A percentile compares a stretch with the other conserved stretches of the same genome.
These are phyloP conservation scores for Globisporangium solare DNA, from an alignment of 352 stramenopile genomes.

Conservation along the genomic window DNA sequence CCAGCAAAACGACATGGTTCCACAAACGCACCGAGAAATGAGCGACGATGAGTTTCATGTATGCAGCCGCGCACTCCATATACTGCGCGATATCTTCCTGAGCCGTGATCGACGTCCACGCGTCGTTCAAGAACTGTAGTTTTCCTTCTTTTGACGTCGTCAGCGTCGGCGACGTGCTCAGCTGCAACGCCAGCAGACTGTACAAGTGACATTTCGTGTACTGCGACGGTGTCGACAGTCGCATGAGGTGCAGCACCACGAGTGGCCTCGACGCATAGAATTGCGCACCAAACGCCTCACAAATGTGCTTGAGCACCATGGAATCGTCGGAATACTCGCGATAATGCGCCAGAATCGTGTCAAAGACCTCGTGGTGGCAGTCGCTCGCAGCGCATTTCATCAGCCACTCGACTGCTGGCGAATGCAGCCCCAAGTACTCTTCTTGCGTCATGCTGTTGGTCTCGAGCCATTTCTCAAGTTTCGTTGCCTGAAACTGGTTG, in stretches of 20 bases:
- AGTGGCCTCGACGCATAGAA: slow-evolving; percentile 54
- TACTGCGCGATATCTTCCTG: slow-evolving; percentile 72
- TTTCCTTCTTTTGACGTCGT: slow-evolving; percentile 37
- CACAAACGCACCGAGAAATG: slow-evolving; percentile 59
- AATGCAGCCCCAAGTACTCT: slow-evolving; percentile 78
- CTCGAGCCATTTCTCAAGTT: slow-evolving; percentile 47
- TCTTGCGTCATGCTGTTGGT: slow-evolving; percentile 46
- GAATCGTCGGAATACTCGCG: slow-evolving; percentile 77
- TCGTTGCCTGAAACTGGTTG: slow-evolving; percentile 54
- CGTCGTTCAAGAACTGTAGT: slow-evolving; percentile 81
- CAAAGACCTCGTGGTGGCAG: slow-evolving; percentile 40
- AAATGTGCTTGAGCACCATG: slow-evolving; percentile 89
- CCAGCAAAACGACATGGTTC: neutral
- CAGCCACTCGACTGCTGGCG: slow-evolving; percentile 85
- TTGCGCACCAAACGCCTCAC: slow-evolving; percentile 59
- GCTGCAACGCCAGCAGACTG: slow-evolving; percentile 58
- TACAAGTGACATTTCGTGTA: slow-evolving; percentile 67
- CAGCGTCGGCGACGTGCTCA: slow-evolving; percentile 35
- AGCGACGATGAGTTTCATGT: slow-evolving; percentile 80
- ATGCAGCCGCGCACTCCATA: slow-evolving; percentile 78
- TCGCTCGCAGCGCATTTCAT: slow-evolving; percentile 58
- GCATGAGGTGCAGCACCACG: slow-evolving; percentile 70
- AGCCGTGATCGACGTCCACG: slow-evolving; percentile 76
- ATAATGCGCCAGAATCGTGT: slow-evolving; percentile 74
- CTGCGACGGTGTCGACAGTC: slow-evolving; percentile 40